A percentile compares a stretch with the other conserved stretches of the same genome.
Conservation (phyloP, 768 basidiomycete species). For the Imleria badia region DNA sequence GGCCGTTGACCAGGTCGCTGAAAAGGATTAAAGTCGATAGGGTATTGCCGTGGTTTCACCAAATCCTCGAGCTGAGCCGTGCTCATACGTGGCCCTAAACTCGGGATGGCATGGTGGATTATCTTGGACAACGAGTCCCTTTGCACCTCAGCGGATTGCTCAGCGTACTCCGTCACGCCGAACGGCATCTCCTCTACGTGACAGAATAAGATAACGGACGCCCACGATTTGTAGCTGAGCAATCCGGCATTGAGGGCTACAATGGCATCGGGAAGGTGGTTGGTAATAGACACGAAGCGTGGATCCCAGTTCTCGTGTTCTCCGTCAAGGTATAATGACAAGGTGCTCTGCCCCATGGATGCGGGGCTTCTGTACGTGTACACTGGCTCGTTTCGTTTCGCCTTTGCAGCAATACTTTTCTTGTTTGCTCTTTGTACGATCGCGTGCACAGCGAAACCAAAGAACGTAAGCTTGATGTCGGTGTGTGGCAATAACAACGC, state of each 20-base stretch:
- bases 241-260: constrained; percentile 43
- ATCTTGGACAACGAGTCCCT: constrained; percentile 31
- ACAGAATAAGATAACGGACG: constrained; percentile 34
- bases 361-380: constrained; percentile 38
- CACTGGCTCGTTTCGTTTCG: constrained; percentile 28
- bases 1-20: constrained; percentile 34
- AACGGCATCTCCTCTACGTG: constrained; percentile 30
- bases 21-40: constrained; percentile 34
- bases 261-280: constrained; percentile 40
- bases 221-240: constrained; percentile 38
- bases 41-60: constrained; percentile 27
- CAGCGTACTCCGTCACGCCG: constrained; percentile 38
- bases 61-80: constrained; percentile 23
- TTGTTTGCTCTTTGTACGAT: constrained; percentile 34
- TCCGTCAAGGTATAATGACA: constrained; percentile 38
- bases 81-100: constrained; percentile 23
- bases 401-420: constrained; percentile 33
- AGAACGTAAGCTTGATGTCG: constrained; percentile 43
- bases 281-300: constrained; percentile 16
- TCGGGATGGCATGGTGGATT: constrained; percentile 25
- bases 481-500: constrained; percentile 45
- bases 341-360: constrained; percentile 37
- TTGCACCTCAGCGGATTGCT: constrained; percentile 35
- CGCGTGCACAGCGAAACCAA: constrained; percentile 35
- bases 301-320: constrained; percentile 28